A percentile compares a stretch with the other conserved stretches of the same genome.
phyloP scores from a whole-genome alignment of 805 yeast species.

The Candida broadrunensis region DNA sequence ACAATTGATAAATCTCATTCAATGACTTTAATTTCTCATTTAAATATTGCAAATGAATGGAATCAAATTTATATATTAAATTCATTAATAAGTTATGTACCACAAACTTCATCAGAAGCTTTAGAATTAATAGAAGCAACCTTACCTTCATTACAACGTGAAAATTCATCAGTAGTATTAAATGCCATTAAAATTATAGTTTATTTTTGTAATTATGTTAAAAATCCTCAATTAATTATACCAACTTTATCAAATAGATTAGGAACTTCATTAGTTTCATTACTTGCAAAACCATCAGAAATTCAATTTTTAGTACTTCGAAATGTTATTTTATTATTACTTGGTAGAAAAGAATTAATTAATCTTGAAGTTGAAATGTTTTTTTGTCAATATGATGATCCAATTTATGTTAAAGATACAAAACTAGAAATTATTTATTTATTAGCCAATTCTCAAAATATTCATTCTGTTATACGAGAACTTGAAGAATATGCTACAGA shows the following conservation, averaged over 20 bases:
- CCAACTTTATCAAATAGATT: constrained; percentile 55
- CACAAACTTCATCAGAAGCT: constrained; percentile 67
- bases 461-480: constrained; percentile 64
- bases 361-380: constrained; percentile 72
- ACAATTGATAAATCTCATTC: constrained; percentile 50
- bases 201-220: constrained; percentile 71
- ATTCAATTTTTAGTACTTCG: constrained; percentile 79
- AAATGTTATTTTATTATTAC: constrained; percentile 71
- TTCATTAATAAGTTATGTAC: constrained; percentile 66
- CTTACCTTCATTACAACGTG: constrained; percentile 73
- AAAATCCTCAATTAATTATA: constrained; percentile 50
- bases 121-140: constrained; percentile 58
- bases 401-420: constrained; percentile 84
- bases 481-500: constrained; percentile 85
- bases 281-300: constrained; percentile 76
- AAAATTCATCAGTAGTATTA: constrained; percentile 75
- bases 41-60: constrained; percentile 60
- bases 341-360: constrained; percentile 60
- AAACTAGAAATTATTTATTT: constrained; percentile 83
- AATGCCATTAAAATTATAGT: constrained; percentile 71
- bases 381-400: constrained; percentile 81
- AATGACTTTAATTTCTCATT: constrained; percentile 28
- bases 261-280: constrained; percentile 64
- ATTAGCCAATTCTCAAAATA: constrained; percentile 64
- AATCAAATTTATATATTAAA: constrained; percentile 65